Evolutionary conservation across 495 filamentous ascomycete genomes (phyloP).

Genomic region (Entonaema liquescens): DNA sequence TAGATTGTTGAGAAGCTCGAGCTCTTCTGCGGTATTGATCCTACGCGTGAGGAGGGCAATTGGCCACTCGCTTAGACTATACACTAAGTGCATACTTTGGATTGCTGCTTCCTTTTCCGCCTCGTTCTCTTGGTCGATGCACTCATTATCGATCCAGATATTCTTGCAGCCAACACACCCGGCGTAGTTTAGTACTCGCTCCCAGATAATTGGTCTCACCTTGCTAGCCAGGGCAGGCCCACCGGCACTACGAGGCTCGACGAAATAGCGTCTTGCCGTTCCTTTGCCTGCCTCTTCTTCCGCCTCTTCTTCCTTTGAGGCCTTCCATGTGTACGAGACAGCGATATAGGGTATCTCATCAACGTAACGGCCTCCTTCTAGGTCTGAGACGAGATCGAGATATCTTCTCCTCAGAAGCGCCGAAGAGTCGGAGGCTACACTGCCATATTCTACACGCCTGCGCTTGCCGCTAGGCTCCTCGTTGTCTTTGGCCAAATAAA

Average conservation of each 20-base stretch:
- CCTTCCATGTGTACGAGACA: constrained; percentile 46
- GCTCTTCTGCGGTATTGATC: constrained; percentile 37
- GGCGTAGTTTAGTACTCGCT: constrained; percentile 40
- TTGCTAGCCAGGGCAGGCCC: constrained; percentile 35
- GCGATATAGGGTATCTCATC: constrained; percentile 32
- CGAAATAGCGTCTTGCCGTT: constrained; percentile 21
- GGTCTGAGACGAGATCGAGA: constrained; percentile 32
- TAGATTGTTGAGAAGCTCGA: constrained; percentile 39
- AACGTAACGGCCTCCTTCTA: neutral
- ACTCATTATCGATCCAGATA: constrained; percentile 57
- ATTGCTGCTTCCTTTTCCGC: constrained; percentile 48
- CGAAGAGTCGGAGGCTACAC: constrained; percentile 18
- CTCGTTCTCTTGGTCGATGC: constrained; percentile 49
- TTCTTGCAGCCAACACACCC: constrained; percentile 37
- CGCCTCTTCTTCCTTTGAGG: constrained; percentile 35
- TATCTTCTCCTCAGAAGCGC: constrained; percentile 35
- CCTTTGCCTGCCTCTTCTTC: constrained; percentile 10
- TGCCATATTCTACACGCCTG: constrained; percentile 37
- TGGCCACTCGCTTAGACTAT: constrained; percentile 42
- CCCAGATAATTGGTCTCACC: constrained; percentile 41
- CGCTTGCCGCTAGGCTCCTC: constrained; percentile 42
- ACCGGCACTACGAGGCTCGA: constrained; percentile 39
- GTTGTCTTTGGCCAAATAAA: constrained; percentile 33
- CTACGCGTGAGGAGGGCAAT: constrained; percentile 46
- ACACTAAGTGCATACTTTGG: constrained; percentile 55